Evolutionary conservation across 116 monocot species (phyloP), one percentile per base, ranked within the genome.

Genomic region (Posidonia oceanica): DNA sequence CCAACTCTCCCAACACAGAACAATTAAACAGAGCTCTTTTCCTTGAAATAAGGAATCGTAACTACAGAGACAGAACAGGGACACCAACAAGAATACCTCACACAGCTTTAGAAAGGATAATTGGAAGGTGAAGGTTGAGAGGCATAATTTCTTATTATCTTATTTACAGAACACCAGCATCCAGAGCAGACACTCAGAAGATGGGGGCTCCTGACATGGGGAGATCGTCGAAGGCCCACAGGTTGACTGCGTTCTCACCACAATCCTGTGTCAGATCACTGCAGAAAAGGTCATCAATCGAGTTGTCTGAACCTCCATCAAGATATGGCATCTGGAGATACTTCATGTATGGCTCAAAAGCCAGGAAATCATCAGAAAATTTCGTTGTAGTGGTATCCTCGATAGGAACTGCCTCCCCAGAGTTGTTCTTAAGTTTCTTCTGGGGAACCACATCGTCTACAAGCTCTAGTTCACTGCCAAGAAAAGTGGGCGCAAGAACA

Each of bases 151-250:
- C 22, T 22, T 52, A 23, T 20, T 52, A 12, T 51, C 44, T 67
- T 67, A 67, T 52, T 67, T 67, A 67, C 21, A 65, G 29, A 36
- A 23, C 13, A 67, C 14, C 52, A 67, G 4, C 44, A 67, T 51
- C 52, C 44, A 67, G 4, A 67, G 51, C 20, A 18, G 21, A 22
- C n/a, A 48, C 51, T 64, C 39, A 73, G 36, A 38, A 73, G 37
- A 71, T 39, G 57, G 55, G 12, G 59, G 7, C 21, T 53, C 14
- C 67, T 48, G 29, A 23, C 18, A 42, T 48, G 3, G 71, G 78
- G 38, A 76, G 59, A 66, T 81, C 85, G 53, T 81, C 85, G 36
- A 78, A 85, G 69, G 70, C 76, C 91, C 91, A 91, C 0, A 91
- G 77, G 16, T 81, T 69, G 11, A 79, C 78, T 29, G 68, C 59